Base-by-base conservation (phyloP, 2,329 filamentous ascomycete genomes). In the Fusarium tuaranense region DNA sequence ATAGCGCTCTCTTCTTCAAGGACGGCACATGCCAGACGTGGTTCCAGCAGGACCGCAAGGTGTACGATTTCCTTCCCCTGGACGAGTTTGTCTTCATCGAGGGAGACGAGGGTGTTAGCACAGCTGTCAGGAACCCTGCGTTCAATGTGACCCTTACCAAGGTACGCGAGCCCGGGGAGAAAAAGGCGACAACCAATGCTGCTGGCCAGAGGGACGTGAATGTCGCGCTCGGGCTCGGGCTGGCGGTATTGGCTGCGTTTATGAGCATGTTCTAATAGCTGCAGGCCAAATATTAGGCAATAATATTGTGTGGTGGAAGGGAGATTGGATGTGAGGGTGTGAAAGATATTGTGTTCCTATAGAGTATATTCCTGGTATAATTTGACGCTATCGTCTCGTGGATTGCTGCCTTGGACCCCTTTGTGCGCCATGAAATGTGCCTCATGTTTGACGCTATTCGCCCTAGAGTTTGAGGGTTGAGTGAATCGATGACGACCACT, bases 11-110 rank as follows among this genome's bases (percentile, higher is more conserved):
- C 4, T 80, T 82, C 68, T 80, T 76, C 63, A 72, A 73, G 25
- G 69, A 82, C 10, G 78, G 75, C 1, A 69, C 73, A 13, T 84
- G 82, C 46, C 61, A 79, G 41, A 78, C 81, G 0, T 84, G 81
- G 82, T 73, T 77, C 8, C 61, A 67, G 60, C 71, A 81, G 51
- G 83, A 84, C 55, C 78, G 83, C 20, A 62, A 74, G 34, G 77
- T 79, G 9, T 84, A 82, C 72, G 75, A 81, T 39, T 81, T 80
- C 25, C 68, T 80, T 2, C 78, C 79, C 9, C 60, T 82, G 5
- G 78, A 81, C 16, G 71, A 82, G 39, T 82, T 83, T 34, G 70
- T 80, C 0, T 78, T 83, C 39, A n/a, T 58, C 10, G 60, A 72
- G 34, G 73, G 70, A 0, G 66, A 75, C 6, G 70, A 68, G 27